Base-by-base conservation (phyloP, 768 basidiomycete genomes). In the Mycena maculata region DNA sequence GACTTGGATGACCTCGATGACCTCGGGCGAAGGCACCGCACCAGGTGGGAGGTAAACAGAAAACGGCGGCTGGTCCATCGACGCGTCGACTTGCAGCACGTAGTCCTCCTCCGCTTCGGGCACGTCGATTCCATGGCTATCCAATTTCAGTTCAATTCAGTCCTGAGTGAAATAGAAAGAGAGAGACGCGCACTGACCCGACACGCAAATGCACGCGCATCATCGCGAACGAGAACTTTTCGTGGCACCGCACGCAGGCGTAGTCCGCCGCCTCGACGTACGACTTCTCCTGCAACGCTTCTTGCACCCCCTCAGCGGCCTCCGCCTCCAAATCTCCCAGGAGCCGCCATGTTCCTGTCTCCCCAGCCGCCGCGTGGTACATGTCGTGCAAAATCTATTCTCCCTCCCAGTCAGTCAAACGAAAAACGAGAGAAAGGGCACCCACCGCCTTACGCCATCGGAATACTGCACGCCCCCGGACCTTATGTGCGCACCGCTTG, bases 61-160 rank as follows among this genome's bases (percentile, higher is more conserved):
- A 39, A 73, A 75, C 12, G 72, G 74, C 18, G 71, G 72, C 38
- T 74, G 71, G 53, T 64, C 61, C 63, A 75, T 72, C 42, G 72
- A 68, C 22, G 74, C 72, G 50, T 76, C 74, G 27, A 67, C 38
- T 15, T 62, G 55, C 41, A 72, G 57, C 15, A 58, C 62, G 47
- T 70, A 75, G 45, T 74, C 68, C 36, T 70, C 61, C 15, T 71
- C 71, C 22, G 59, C 36, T 12, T 65, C 58, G 23, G 66, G 53
- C 25, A 69, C 52, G 38, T 70, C 54, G 41, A 71, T 50, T 20
- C 38, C 58, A 28, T 75, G 74, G 30, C 75, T 74, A 36, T 9
- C 41, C 53, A 22, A 18, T 1, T 10, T 11, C 15, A 33, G 16
- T 9, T 25, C 4, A 10, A 8, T 10, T n/a, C 2, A 30, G 15